Evolutionary conservation across 164 flowering plant species (phyloP), one percentile per base, ranked within the genome.

Genomic region (Liriodendron chinense): DNA sequence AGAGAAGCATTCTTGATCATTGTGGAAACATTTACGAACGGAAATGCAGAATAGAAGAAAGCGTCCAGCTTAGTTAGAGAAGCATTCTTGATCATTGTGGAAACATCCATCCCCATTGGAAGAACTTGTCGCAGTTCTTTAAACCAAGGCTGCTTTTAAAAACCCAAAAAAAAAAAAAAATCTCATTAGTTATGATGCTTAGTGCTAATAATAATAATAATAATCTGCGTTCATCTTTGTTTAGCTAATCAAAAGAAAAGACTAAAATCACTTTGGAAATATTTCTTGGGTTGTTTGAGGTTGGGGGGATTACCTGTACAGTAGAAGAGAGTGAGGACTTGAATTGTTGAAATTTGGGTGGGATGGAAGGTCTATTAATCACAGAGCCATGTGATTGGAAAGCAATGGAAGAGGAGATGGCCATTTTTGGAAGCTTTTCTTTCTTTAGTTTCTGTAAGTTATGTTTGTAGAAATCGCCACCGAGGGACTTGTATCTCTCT

Each of bases 141-240:
- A 65, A 70, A 9, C 4, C 82, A 70, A 71, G 85, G 85, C 87
- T 85, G 84, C 26, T 67, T 67, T 25, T n/a, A 16, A 70, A 57
- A 23, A 2, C 25, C 8, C 64, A 26, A 34, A 67, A 34, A 34
- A n/a, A n/a, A 34, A 34, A 2, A 34, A 0, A 2, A 20, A 22
- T 5, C 0, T 63, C 25, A 66, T 23, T 10, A 13, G 9, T 53
- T 53, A 16, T 34, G 43, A 34, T 34, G 43, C 43, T 34, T 34
- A 34, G 43, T 13, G 16, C 3, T 9, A 8, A 53, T 53, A 12
- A 12, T 12, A 53, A 0, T 9, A 53, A 12, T 12, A 53, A 0
- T 9, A 53, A 53, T 53, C 18, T 0, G 59, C 16, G 9, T 53
- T 16, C 59, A 12, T 53, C 16, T 34, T 2, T 13, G 0, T 16